Base-by-base conservation (phyloP, 495 filamentous ascomycete genomes). In the Lepraria neglecta region DNA sequence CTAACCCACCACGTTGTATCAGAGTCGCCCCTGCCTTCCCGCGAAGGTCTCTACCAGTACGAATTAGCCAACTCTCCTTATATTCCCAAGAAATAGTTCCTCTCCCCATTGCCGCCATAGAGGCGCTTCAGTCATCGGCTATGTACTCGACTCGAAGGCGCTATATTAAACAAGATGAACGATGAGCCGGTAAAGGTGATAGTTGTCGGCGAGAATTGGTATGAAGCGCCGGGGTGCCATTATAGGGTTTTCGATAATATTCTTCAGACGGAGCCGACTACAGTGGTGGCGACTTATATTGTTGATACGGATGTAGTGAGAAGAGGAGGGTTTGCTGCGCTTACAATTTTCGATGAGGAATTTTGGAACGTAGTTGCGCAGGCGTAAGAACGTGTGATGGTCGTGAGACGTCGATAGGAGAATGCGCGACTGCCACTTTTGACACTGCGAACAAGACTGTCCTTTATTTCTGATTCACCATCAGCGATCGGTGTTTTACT, bases 261-360 rank as follows among this genome's bases (percentile, higher is more conserved):
- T 50, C 46, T 50, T 15, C 21, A 19, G 46, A 50, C 46, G 21
- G 46, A 50, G 21, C 7, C 10, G 46, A 50, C 46, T 27, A 50
- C 21, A 11, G 46, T 50, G 46, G 21, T 50, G 19, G 46, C 46
- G 46, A 50, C 46, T 50, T 50, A 50, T 50, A 27, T 50, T 24
- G 46, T 50, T 24, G 46, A 50, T 50, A 50, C 46, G 46, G 46
- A 50, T 6, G 19, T 50, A 27, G 46, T 50, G 21, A 50, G 19
- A 24, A 12, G 30, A 27, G 46, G 46, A 1, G 46, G 46, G 19
- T 24, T 50, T 12, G 46, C 46, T 24, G 46, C 46, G 14, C 46
- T 50, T 27, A 7, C 6, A 27, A 28, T 50, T 15, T 19, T 50
- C 30, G 46, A 50, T 50, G 46, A 50, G 17, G 46, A 50, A 11